These are phyloP conservation scores for Rhodamnia argentea DNA, from an alignment of 345 rosid species.

Conservation along the genomic window DNA sequence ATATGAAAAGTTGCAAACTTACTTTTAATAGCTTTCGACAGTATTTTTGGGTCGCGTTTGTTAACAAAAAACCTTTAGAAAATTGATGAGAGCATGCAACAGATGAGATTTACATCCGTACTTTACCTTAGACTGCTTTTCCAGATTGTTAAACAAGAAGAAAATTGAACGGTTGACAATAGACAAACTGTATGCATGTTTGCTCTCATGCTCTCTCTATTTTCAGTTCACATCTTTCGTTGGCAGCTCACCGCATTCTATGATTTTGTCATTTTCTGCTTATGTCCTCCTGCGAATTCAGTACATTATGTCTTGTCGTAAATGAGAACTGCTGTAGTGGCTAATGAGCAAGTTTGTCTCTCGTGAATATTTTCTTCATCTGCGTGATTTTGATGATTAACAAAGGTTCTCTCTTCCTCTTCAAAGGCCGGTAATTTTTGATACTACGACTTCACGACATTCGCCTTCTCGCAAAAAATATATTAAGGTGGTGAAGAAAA, in stretches of 20 bases:
- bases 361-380: neutral
- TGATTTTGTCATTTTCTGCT: neutral
- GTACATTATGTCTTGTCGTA: neutral
- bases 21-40: neutral
- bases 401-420: neutral
- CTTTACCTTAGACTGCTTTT: neutral
- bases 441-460: neutral
- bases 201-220: neutral
- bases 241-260: neutral
- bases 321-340: neutral
- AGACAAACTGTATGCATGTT: neutral
- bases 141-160: neutral
- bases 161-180: neutral
- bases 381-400: neutral
- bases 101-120: neutral
- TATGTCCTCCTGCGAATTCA: neutral
- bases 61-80: neutral
- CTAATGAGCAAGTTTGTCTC: neutral
- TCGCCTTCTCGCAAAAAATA: neutral
- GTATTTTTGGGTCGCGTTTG: neutral
- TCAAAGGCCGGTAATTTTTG: neutral
- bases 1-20: neutral
- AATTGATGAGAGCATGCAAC: neutral
- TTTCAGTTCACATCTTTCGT: neutral
- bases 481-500: neutral